A percentile compares a stretch with the other conserved stretches of the same genome.
Evolutionary conservation across 306 rosid genomes (phyloP).

Genomic region (Quercus agrifolia): DNA sequence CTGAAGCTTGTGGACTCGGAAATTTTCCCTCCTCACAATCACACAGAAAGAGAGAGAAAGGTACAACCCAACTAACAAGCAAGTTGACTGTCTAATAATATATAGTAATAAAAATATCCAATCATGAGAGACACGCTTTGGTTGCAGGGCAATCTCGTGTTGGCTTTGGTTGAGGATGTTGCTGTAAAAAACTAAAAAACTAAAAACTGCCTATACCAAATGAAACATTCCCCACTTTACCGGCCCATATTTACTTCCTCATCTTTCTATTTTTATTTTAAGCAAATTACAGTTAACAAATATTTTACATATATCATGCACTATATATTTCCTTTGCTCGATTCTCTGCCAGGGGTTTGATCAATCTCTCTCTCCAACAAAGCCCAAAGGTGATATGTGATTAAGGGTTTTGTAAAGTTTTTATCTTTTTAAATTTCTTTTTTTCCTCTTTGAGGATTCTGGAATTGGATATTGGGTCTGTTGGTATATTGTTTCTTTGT

Average conservation of each 20-base stretch:
- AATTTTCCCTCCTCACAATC: slow-evolving; percentile 15
- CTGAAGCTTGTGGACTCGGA: neutral
- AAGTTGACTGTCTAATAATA: slow-evolving; percentile 59
- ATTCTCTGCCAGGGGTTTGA: neutral
- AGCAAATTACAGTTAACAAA: slow-evolving; percentile 20
- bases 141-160: slow-evolving; percentile 1
- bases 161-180: slow-evolving; percentile 21
- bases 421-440: neutral
- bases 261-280: slow-evolving; percentile 20
- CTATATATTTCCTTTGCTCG: neutral
- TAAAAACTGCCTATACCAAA: slow-evolving; percentile 6
- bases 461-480: neutral
- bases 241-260: slow-evolving; percentile 1
- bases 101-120: slow-evolving; percentile 32
- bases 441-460: neutral
- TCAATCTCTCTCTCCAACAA: slow-evolving; percentile 21
- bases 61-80: slow-evolving; percentile 42
- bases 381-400: neutral
- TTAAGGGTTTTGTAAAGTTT: slow-evolving; percentile 26
- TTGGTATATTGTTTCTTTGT: slow-evolving; percentile 1
- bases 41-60: slow-evolving; percentile 22
- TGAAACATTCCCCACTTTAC: slow-evolving; percentile 6
- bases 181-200: slow-evolving; percentile 6
- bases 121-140: slow-evolving; percentile 52
- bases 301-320: neutral